phyloP scores from a whole-genome alignment of 371 early-diverging fungal genomes.

The Rhizopus arrhizus region DNA sequence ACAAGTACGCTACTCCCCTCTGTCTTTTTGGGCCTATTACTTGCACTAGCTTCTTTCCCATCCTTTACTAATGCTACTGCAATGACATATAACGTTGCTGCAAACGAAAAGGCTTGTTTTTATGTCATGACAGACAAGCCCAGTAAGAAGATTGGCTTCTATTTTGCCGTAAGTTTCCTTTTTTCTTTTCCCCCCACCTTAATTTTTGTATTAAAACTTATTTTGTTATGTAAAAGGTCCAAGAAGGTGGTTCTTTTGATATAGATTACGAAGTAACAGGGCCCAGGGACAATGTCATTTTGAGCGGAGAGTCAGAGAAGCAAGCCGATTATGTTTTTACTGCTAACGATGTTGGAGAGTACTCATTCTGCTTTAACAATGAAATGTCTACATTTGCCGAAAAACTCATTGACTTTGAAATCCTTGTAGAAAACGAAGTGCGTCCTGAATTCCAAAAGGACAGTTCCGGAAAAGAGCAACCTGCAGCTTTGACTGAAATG shows the following conservation, averaged over 20 bases:
- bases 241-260: slow-evolving; percentile 87
- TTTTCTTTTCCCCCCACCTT: slow-evolving; percentile 16
- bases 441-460: slow-evolving; percentile 34
- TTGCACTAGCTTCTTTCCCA: slow-evolving; percentile 4
- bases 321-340: slow-evolving; percentile 92
- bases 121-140: slow-evolving; percentile 69
- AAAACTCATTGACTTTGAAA: slow-evolving; percentile 90
- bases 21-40: background rate
- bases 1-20: background rate
- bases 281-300: slow-evolving; percentile 63
- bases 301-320: slow-evolving; percentile 78
- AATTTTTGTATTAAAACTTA: background rate
- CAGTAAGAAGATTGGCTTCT: slow-evolving; percentile 89
- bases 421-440: slow-evolving; percentile 80
- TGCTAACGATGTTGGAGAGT: slow-evolving; percentile 81
- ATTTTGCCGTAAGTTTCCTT: slow-evolving; percentile 85
- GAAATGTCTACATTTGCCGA: slow-evolving; percentile 85
- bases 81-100: slow-evolving; percentile 84
- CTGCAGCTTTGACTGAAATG: slow-evolving; percentile 59
- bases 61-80: slow-evolving; percentile 53
- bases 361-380: slow-evolving; percentile 92
- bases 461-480: slow-evolving; percentile 30
- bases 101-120: slow-evolving; percentile 86
- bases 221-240: slow-evolving; percentile 16
- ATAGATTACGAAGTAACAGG: slow-evolving; percentile 82